Percentiles rank a stretch among this genome's conserved stretches.
Evolutionary conservation across 139 green algal genomes (phyloP).

Genomic region (Auxenochlorella pyrenoidosa): DNA sequence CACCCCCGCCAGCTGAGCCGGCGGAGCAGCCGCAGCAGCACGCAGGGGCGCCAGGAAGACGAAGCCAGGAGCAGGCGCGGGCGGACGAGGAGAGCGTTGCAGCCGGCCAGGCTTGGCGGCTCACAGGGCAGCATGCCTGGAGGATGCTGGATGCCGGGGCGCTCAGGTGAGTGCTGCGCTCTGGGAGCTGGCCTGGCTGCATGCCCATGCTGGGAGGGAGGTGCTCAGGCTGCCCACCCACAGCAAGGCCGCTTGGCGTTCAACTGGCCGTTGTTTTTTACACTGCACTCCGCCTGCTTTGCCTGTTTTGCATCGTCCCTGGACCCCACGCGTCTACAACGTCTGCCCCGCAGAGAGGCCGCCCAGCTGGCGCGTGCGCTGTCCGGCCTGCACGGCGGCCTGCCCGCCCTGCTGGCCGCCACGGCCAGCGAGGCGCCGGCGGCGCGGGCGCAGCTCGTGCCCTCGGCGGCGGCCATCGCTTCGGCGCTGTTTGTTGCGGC

Average conservation of each 20-base stretch:
- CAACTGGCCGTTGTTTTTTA: too few relatives aligned
- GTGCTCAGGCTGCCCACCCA: too few relatives aligned
- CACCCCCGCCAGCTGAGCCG: background rate
- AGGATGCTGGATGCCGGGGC: background rate
- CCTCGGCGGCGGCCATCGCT: constrained; percentile 26
- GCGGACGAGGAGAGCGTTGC: background rate
- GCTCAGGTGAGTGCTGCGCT: background rate
- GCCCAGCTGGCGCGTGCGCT: constrained; percentile 29
- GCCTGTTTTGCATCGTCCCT: too few relatives aligned
- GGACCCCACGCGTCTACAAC: background rate
- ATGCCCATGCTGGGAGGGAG: background rate
- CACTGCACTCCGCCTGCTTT: too few relatives aligned
- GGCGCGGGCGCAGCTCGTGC: background rate
- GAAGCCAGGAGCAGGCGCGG: background rate
- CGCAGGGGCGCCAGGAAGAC: background rate
- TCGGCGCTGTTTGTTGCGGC: constrained; percentile 46
- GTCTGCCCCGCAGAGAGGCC: background rate
- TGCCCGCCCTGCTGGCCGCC: constrained; percentile 45
- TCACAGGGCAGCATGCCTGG: constrained; percentile 24
- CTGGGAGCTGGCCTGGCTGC: background rate
- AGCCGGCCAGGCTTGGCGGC: background rate
- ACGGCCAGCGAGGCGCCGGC: background rate
- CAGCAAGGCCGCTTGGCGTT: too few relatives aligned
- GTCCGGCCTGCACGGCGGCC: constrained; percentile 16
- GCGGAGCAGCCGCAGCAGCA: background rate